Base-by-base conservation (phyloP, 2,329 filamentous ascomycete genomes). In the Pseudopyricularia cyperi region DNA sequence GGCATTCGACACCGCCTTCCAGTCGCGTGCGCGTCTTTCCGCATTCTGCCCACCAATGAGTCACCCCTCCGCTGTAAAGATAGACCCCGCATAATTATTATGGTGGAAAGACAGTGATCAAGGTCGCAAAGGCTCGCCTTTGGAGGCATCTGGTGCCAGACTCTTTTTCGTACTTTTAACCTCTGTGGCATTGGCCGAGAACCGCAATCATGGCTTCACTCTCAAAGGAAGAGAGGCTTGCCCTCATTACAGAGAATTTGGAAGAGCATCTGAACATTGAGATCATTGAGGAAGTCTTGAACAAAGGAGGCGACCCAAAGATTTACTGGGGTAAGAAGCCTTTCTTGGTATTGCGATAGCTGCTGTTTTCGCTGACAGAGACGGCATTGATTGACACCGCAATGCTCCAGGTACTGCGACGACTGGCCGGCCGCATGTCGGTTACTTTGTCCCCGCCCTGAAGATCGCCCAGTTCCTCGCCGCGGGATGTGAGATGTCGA, bases 391-490 rank as follows among this genome's bases (percentile, higher is more conserved):
- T 39, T 54, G 26, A 52, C 37, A 22, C 15, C 12, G 19, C n/a
- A 50, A 11, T 30, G 28, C 24, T 48, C 54, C 51, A 79, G 79
- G 85, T 42, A 91, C 85, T 37, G 87, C 87, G 17, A 89, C 88
- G 15, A 94, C 89, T 0, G 89, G 89, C n/a, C 77, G 83, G 55
- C 89, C 89, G 52, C 90, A 96, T 67, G 87, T 82, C 65, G 90
- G 88, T 59, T 95, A 95, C 75, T 87, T 95, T 56, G 85, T 93
- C 9, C 84, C 89, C 6, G 84, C 86, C 60, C 80, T 95, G 63
- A 96, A 96, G 69, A 85, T 96, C 56, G 89, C 89, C 37, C 85
- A 96, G 65, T 82, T 95, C 62, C 80, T 96, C 33, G 77, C 80
- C 34, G 89, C 91, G 30, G 89, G 85, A 35, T 95, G 89, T 71